These are phyloP conservation scores for Blastocystis sp. DNA, from an alignment of 352 stramenopile species.

Conservation along the genomic window DNA sequence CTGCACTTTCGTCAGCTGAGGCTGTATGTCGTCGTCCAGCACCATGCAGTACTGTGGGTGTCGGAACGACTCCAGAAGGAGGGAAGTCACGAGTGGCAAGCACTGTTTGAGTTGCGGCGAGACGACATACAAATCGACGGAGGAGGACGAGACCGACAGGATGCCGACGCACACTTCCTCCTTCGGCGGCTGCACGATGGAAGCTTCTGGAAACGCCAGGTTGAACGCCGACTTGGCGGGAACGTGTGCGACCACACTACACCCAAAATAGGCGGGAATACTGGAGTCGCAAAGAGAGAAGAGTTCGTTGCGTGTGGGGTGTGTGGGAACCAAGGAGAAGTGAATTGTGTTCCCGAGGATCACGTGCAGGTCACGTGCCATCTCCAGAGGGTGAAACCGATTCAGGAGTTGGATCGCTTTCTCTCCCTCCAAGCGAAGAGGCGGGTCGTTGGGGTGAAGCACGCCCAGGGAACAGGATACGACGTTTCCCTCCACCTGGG, in stretches of 20 bases:
- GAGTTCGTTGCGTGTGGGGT: constrained; percentile 16
- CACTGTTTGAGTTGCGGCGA: neutral
- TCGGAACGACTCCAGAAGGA: neutral
- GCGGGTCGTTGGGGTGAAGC: neutral
- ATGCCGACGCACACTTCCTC: neutral
- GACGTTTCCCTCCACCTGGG: neutral
- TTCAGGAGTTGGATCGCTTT: constrained; percentile 33
- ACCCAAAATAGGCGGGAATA: constrained; percentile 24
- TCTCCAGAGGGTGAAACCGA: constrained; percentile 25
- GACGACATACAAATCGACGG: neutral
- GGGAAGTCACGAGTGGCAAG: neutral
- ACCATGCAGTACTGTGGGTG: constrained; percentile 42
- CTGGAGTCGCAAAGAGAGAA: neutral
- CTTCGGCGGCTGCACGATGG: neutral
- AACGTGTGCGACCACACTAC: constrained; percentile 3
- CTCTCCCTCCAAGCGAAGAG: neutral
- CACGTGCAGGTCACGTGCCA: constrained; percentile 10
- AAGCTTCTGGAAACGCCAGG: neutral
- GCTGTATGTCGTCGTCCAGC: constrained; percentile 9
- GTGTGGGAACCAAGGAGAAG: constrained; percentile 3
- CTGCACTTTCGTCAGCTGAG: neutral
- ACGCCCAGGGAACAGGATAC: neutral
- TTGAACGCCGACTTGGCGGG: neutral
- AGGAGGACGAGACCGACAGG: neutral
- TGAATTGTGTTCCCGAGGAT: neutral